phyloP scores from a whole-genome alignment of 2,329 filamentous ascomycete species.

The Claviceps sp. region DNA sequence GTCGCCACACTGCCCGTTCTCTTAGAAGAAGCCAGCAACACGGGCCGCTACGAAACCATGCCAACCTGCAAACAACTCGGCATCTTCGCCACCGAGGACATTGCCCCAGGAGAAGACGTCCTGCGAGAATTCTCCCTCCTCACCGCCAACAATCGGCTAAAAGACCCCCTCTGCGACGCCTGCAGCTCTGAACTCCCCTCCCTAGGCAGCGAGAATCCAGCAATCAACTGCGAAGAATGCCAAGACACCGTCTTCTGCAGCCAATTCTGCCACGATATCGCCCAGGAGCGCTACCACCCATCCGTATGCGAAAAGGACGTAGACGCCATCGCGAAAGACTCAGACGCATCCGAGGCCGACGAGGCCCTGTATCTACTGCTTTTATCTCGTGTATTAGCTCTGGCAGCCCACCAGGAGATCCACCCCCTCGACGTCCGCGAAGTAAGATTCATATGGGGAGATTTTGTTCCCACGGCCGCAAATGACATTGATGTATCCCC shows the following conservation, averaged over 20 bases:
- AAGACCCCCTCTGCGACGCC: conserved; percentile 79
- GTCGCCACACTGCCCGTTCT: conserved; percentile 65
- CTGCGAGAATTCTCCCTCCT: conserved; percentile 74
- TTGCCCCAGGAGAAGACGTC: conserved; percentile 61
- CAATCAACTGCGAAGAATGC: conserved; percentile 46
- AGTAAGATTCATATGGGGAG: conserved; percentile 57
- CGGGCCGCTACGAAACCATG: conserved; percentile 34
- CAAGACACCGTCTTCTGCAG: conserved; percentile 55
- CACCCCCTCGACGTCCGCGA: conserved; percentile 52
- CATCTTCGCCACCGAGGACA: conserved; percentile 75
- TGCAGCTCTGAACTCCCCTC: conserved; percentile 64
- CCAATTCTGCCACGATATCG: conserved; percentile 42
- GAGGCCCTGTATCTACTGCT: conserved; percentile 51
- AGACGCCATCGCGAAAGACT: conserved; percentile 51
- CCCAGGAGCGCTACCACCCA: conserved; percentile 48
- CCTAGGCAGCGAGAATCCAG: conserved; percentile 30
- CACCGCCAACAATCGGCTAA: conserved; percentile 77
- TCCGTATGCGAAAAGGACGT: conserved; percentile 54
- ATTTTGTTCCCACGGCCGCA: conserved; percentile 40
- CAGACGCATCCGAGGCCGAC: conserved; percentile 44
- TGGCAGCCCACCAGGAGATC: conserved; percentile 44
- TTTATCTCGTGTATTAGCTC: conserved; percentile 48
- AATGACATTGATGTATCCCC: conserved; percentile 42
- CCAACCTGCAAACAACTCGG: conserved; percentile 66
- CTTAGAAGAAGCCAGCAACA: conserved; percentile 38